A percentile compares a stretch with the other conserved stretches of the same genome.
Conservation (phyloP, 208 protist genomes). For the Acanthamoeba triangularis region DNA sequence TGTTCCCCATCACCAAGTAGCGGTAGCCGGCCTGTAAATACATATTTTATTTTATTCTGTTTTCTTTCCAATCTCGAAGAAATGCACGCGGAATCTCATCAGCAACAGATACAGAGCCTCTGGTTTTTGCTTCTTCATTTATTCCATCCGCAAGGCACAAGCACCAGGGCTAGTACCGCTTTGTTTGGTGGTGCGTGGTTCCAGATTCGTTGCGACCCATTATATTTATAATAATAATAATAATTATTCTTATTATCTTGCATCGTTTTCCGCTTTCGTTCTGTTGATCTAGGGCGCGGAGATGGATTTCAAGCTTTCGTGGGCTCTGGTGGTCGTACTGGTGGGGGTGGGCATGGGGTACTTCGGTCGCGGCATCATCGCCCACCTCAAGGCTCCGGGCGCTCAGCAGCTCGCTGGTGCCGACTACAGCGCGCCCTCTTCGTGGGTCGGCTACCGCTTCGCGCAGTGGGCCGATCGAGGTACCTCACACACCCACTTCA, state of each 20-base stretch:
- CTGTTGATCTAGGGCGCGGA: no score
- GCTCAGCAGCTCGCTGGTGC: not conserved
- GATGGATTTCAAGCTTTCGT: conserved; percentile 18
- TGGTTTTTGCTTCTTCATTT: no score
- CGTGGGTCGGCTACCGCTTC: conserved; percentile 23
- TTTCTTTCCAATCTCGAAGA: not conserved
- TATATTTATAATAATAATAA: no score
- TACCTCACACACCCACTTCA: not conserved
- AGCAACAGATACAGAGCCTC: no score
- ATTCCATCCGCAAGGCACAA: no score
- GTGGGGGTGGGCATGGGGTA: conserved; percentile 9
- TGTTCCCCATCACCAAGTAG: not conserved
- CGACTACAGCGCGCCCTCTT: conserved; percentile 46
- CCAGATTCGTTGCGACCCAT: no score
- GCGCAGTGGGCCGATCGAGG: conserved; percentile 3
- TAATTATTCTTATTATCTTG: no score
- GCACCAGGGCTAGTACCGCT: no score
- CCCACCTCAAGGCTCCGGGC: not conserved
- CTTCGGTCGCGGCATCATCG: not conserved
- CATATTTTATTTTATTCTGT: not conserved
- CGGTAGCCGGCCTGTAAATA: no score
- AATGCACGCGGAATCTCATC: no score
- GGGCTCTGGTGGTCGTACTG: not conserved
- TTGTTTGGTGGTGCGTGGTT: no score
- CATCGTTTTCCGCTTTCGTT: no score